Conservation (phyloP, 805 yeast species). For the Kazachstania psychrophila region DNA sequence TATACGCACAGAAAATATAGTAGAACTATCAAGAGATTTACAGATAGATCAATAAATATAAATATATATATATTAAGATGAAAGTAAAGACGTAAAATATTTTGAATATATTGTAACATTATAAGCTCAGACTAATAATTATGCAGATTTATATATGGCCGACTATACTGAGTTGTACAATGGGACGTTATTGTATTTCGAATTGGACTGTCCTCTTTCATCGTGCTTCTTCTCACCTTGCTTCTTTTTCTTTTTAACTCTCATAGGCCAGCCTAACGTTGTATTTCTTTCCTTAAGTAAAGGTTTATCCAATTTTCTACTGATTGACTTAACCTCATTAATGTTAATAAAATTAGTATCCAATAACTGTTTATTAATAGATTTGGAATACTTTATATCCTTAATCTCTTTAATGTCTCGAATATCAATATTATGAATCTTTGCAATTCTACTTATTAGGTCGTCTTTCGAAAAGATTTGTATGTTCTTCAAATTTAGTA, state of each 20-base stretch:
- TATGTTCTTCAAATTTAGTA: neutral
- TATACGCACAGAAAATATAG: no score
- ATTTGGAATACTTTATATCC: conserved; percentile 6
- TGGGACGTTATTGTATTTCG: conserved; percentile 13
- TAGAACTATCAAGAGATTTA: no score
- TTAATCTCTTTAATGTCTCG: conserved; percentile 13
- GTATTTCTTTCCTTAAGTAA: conserved; percentile 15
- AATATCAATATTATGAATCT: conserved; percentile 19
- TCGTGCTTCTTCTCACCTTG: neutral
- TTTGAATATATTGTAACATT: no score
- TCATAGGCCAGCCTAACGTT: conserved; percentile 20
- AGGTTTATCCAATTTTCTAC: conserved; percentile 18
- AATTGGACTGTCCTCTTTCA: conserved; percentile 2
- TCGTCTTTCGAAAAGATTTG: conserved; percentile 4
- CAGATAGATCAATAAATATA: no score
- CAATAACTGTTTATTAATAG: conserved; percentile 2
- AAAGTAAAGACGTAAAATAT: no score
- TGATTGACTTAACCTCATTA: conserved; percentile 18
- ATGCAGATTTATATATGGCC: no score
- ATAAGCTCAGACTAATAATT: neutral
- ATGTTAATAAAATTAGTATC: conserved; percentile 9
- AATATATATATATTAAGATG: no score
- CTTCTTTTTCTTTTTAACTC: conserved; percentile 8
- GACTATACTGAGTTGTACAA: conserved; percentile 9
- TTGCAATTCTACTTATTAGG: conserved; percentile 10